Percentiles rank a stretch among this genome's conserved stretches.
phyloP scores from a whole-genome alignment of 2,329 filamentous ascomycete genomes.

The Sordariomycetes sp. region DNA sequence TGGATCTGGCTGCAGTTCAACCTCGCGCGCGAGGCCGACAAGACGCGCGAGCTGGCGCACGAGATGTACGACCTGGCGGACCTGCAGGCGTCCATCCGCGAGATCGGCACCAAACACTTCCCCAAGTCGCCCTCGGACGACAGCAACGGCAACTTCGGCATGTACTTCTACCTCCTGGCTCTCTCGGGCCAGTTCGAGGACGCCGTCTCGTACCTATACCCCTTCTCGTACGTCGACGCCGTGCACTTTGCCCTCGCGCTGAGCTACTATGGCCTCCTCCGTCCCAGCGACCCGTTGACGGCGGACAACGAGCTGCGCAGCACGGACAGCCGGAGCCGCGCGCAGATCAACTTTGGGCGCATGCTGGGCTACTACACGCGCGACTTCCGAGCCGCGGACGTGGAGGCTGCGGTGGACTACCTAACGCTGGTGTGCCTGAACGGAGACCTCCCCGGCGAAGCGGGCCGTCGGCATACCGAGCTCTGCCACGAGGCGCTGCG shows the following conservation, averaged over 20 bases:
- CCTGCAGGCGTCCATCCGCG: constrained; percentile 69
- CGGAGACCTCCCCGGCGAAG: constrained; percentile 63
- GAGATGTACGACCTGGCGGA: constrained; percentile 55
- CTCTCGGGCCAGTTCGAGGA: constrained; percentile 90
- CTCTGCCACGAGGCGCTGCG: constrained; percentile 89
- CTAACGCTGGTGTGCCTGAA: constrained; percentile 87
- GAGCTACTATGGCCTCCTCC: constrained; percentile 79
- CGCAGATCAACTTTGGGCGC: constrained; percentile 88
- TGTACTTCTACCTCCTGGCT: constrained; percentile 88
- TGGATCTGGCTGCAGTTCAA: constrained; percentile 67
- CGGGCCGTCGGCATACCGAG: constrained; percentile 64
- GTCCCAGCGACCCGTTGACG: constrained; percentile 70
- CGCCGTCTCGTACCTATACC: constrained; percentile 82
- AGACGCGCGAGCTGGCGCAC: constrained; percentile 51
- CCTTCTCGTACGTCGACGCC: constrained; percentile 83
- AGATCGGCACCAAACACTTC: constrained; percentile 89
- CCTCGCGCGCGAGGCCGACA: constrained; percentile 54
- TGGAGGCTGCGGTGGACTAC: constrained; percentile 87
- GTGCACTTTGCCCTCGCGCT: constrained; percentile 91
- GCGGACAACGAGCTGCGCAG: constrained; percentile 61
- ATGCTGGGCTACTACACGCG: constrained; percentile 93
- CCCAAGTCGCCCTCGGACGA: constrained; percentile 70
- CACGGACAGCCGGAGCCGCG: constrained; percentile 55
- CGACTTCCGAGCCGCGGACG: constrained; percentile 86
- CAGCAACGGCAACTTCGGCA: constrained; percentile 57